A percentile compares a stretch with the other conserved stretches of the same genome.
These are phyloP conservation scores for Kodamaea alishanica DNA, from an alignment of 1,139 yeast genomes.

Conservation along the genomic window DNA sequence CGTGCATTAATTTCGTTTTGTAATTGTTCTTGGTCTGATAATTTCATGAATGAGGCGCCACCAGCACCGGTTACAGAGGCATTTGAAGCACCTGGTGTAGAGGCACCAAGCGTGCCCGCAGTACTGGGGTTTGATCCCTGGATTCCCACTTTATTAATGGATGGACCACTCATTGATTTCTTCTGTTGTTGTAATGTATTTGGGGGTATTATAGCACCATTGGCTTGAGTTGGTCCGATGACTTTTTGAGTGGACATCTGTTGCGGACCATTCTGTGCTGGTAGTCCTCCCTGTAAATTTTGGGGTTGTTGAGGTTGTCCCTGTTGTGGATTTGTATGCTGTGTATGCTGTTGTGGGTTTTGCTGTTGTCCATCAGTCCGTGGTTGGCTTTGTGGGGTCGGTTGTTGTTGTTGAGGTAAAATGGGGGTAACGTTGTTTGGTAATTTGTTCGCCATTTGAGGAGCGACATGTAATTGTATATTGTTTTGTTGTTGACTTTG, in stretches of 20 bases:
- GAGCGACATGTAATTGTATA: constrained; percentile 3
- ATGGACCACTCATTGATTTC: too few species aligned
- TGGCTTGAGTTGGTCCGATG: too few species aligned
- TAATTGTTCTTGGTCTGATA: constrained; percentile 18
- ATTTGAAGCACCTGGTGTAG: background rate
- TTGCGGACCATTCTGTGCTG: too few species aligned
- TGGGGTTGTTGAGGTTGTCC: constrained; percentile 2
- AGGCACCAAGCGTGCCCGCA: background rate
- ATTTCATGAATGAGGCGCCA: constrained; percentile 1
- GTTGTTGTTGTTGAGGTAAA: constrained; percentile 18
- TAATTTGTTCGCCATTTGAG: constrained; percentile 4
- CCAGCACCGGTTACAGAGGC: background rate
- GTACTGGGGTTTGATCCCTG: background rate
- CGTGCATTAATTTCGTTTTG: constrained; percentile 37
- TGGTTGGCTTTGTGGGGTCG: constrained; percentile 20
- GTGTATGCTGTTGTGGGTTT: constrained; percentile 1
- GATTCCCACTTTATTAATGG: too few species aligned
- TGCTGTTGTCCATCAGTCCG: constrained; percentile 10
- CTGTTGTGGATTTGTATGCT: constrained; percentile 6
- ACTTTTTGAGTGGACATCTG: too few species aligned
- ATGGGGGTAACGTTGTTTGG: constrained; percentile 9
- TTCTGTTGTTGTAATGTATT: too few species aligned
- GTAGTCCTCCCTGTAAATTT: too few species aligned
- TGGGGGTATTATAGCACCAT: too few species aligned
- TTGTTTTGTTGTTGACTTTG: constrained; percentile 7